Evolutionary conservation across 2,329 filamentous ascomycete genomes (phyloP).

Genomic region (Apiospora sp.): DNA sequence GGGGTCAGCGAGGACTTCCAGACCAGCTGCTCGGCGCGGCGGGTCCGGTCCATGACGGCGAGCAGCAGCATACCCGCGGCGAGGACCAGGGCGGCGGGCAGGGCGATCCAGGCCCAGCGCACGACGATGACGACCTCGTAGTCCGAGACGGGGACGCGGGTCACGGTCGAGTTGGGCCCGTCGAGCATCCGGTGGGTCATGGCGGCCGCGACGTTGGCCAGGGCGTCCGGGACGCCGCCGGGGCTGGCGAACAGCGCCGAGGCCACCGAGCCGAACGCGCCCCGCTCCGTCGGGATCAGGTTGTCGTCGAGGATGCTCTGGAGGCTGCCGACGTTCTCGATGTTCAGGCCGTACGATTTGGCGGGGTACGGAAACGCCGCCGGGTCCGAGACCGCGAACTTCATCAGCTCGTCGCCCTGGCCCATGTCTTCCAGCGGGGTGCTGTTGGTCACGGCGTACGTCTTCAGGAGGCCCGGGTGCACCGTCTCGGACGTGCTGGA

Average conservation of each 20-base stretch:
- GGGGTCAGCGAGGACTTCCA: slow-evolving; percentile 23
- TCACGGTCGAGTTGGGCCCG: slow-evolving; percentile 21
- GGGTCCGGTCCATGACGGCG: background rate
- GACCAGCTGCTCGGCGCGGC: slow-evolving; percentile 16
- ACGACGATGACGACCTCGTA: background rate
- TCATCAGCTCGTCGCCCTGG: background rate
- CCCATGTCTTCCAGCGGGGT: background rate
- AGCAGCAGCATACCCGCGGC: background rate
- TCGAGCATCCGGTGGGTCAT: slow-evolving; percentile 11
- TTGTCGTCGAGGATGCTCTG: no score
- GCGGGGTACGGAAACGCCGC: background rate
- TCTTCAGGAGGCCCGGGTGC: background rate
- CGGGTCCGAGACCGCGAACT: background rate
- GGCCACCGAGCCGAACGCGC: no score
- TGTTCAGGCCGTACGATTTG: background rate
- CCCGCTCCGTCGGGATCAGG: no score
- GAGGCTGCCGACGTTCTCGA: no score
- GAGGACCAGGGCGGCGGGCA: slow-evolving; percentile 4
- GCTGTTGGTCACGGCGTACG: background rate
- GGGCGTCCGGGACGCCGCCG: no score
- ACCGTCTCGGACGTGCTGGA: background rate
- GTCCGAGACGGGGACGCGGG: background rate
- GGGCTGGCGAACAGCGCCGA: no score
- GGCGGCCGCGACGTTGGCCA: background rate
- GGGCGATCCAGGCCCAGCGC: slow-evolving; percentile 1